Percentiles rank a stretch among this genome's conserved stretches.
phyloP scores from a whole-genome alignment of 352 stramenopile species.

The Phytophthora vignae region DNA sequence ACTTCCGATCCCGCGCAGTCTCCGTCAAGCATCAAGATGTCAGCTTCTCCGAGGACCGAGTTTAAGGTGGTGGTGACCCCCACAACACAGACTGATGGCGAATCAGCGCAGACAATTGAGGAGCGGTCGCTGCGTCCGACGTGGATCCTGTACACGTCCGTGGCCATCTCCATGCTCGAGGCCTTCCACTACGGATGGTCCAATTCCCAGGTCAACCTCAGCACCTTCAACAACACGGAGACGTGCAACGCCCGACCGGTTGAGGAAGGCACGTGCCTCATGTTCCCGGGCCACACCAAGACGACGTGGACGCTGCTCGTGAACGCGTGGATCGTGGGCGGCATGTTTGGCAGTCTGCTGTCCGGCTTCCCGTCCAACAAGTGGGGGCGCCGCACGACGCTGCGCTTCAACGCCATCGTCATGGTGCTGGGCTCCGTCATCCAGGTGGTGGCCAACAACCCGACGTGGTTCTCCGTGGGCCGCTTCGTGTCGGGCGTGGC shows the following conservation, averaged over 20 bases:
- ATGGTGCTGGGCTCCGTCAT: constrained; percentile 49
- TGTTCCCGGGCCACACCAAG: constrained; percentile 65
- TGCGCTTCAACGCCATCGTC: constrained; percentile 39
- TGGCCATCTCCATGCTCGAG: constrained; percentile 45
- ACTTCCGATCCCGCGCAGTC: not conserved
- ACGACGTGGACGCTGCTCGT: constrained; percentile 60
- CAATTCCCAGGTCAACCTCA: constrained; percentile 60
- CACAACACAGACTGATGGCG: not conserved
- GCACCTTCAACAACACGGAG: constrained; percentile 55
- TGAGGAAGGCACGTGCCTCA: constrained; percentile 52
- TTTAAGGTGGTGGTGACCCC: not conserved
- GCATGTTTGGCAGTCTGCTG: constrained; percentile 55
- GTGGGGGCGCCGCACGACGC: constrained; percentile 51
- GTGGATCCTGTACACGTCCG: constrained; percentile 54
- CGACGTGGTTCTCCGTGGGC: constrained; percentile 42
- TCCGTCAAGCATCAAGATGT: not conserved
- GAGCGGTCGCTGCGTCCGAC: constrained; percentile 30
- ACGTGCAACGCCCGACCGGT: constrained; percentile 51
- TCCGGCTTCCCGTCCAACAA: constrained; percentile 49
- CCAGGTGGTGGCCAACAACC: constrained; percentile 36
- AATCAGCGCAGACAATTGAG: constrained; percentile 10
- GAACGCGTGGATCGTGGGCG: constrained; percentile 69
- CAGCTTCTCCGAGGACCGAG: not conserved
- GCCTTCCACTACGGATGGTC: constrained; percentile 70
- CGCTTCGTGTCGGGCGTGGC: constrained; percentile 52